Evolutionary conservation across 306 rosid species (phyloP).

Genomic region (Acacia crassicarpa): DNA sequence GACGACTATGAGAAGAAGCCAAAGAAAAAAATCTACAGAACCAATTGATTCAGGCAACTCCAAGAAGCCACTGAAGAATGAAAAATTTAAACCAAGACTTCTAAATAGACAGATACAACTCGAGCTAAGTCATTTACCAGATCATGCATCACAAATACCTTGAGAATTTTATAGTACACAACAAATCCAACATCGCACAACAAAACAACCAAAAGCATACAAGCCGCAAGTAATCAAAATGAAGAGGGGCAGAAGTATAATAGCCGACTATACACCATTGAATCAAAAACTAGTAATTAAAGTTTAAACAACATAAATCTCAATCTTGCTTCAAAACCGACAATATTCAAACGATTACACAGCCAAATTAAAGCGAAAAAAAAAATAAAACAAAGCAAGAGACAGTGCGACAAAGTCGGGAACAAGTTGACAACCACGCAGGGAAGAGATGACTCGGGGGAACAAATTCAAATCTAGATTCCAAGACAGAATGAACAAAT

Average conservation of each 20-base stretch:
- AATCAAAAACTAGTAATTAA: background rate
- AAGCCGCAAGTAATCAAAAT: background rate
- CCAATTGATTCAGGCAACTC: background rate
- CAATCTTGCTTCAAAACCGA: background rate
- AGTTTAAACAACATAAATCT: background rate
- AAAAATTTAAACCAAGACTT: background rate
- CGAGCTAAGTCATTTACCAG: background rate
- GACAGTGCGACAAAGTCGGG: background rate
- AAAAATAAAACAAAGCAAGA: background rate
- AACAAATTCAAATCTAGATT: background rate
- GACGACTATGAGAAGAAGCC: too few relatives aligned
- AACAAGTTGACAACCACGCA: background rate
- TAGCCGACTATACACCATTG: background rate
- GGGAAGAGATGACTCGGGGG: background rate
- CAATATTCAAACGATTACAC: background rate
- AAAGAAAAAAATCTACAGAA: too few relatives aligned
- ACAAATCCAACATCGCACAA: background rate
- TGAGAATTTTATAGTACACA: background rate
- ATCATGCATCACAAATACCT: background rate
- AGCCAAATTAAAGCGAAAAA: background rate
- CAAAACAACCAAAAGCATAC: background rate
- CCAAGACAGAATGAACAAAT: background rate
- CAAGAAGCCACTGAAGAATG: background rate
- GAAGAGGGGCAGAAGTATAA: background rate
- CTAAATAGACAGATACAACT: background rate